phyloP scores from a whole-genome alignment of 768 basidiomycete genomes.

The Amanita jacksonii region DNA sequence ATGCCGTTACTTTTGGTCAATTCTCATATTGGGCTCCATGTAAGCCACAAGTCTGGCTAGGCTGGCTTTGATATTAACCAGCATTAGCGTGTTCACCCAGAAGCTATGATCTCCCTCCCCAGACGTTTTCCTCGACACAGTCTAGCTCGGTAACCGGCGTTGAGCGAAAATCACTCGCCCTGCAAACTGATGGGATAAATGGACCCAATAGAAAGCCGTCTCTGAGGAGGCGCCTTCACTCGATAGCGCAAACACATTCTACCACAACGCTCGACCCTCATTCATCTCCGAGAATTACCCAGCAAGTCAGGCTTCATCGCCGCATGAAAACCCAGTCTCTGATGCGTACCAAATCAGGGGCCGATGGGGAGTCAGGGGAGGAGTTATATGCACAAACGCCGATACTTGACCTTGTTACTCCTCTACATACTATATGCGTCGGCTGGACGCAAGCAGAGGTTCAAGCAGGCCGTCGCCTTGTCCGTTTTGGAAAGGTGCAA shows the following conservation, averaged over 20 bases:
- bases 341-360: slow-evolving; percentile 30
- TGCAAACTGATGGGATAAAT: neutral
- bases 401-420: slow-evolving; percentile 50
- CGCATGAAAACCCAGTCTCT: slow-evolving; percentile 34
- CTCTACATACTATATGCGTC: slow-evolving; percentile 43
- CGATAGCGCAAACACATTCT: slow-evolving; percentile 29
- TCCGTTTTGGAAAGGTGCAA: slow-evolving; percentile 75
- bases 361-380: slow-evolving; percentile 23
- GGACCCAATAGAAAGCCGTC: slow-evolving; percentile 13
- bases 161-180: neutral
- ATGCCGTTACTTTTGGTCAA: slow-evolving; percentile 61
- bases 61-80: neutral
- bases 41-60: slow-evolving; percentile 13
- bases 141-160: neutral
- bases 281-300: slow-evolving; percentile 15
- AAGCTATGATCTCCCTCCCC: neutral
- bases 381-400: slow-evolving; percentile 43
- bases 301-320: slow-evolving; percentile 29
- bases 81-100: neutral
- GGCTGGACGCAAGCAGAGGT: slow-evolving; percentile 62
- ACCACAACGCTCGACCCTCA: slow-evolving; percentile 30
- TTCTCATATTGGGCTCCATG: slow-evolving; percentile 55
- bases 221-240: slow-evolving; percentile 30
- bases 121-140: neutral
- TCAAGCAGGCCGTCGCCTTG: slow-evolving; percentile 65